Conservation (phyloP, 2,329 filamentous ascomycete species). For the Macrophomina phaseolina region DNA sequence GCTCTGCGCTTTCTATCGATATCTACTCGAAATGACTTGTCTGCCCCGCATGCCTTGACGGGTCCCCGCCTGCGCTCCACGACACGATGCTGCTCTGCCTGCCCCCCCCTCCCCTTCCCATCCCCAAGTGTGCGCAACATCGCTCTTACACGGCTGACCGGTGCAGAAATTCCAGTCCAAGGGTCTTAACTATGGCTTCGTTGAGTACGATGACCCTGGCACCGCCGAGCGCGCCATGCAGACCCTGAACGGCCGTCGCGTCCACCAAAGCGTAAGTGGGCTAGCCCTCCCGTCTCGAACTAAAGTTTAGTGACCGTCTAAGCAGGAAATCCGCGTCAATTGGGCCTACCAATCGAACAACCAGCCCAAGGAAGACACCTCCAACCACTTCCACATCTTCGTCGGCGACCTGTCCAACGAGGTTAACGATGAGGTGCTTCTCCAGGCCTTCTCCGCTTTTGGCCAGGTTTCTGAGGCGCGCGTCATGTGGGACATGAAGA, state of each 20-base stretch:
- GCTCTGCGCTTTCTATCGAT: constrained; percentile 21
- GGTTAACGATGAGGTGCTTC: constrained; percentile 93
- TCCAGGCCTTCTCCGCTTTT: constrained; percentile 94
- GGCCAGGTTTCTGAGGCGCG: constrained; percentile 95
- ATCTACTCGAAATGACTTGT: not conserved
- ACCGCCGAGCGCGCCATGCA: constrained; percentile 97
- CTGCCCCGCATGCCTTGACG: constrained; percentile 2
- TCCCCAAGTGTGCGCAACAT: not conserved
- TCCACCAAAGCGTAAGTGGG: constrained; percentile 85
- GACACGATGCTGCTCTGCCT: constrained; percentile 1
- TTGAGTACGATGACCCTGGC: constrained; percentile 97
- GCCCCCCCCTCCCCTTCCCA: not conserved
- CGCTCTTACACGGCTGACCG: constrained; percentile 23
- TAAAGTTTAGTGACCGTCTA: constrained; percentile 32
- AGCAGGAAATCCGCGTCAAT: constrained; percentile 95
- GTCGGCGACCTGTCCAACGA: constrained; percentile 98
- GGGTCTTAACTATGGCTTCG: constrained; percentile 98
- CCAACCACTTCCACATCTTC: constrained; percentile 98
- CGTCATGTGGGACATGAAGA: constrained; percentile 99
- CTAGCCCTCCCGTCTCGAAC: constrained; percentile 9
- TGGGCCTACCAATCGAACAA: constrained; percentile 99
- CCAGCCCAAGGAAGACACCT: constrained; percentile 93
- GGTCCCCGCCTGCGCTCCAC: constrained; percentile 7
- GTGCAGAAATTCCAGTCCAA: constrained; percentile 69
- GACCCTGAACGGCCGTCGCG: constrained; percentile 91